phyloP scores from a whole-genome alignment of 1,139 yeast genomes.

The Magnusiomyces ingens region DNA sequence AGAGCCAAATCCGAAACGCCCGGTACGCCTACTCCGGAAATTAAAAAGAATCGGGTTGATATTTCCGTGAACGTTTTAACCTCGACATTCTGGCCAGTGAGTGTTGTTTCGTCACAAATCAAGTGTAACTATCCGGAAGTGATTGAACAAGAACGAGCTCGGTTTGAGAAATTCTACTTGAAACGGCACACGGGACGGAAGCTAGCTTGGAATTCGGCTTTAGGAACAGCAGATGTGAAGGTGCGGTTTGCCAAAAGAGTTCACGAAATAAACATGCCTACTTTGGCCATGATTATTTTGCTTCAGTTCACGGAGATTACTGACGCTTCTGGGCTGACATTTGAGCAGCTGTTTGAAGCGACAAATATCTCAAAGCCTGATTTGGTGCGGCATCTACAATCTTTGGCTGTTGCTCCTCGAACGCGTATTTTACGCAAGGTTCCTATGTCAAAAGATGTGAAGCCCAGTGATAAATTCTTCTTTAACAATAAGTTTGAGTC shows the following conservation, averaged over 20 bases:
- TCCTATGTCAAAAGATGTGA: conserved; percentile 69
- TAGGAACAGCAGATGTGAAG: conserved; percentile 67
- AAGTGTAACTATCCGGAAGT: conserved; percentile 50
- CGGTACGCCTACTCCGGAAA: neutral
- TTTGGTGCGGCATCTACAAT: conserved; percentile 68
- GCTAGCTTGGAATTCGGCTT: conserved; percentile 73
- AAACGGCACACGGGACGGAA: conserved; percentile 67
- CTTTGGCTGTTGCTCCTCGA: conserved; percentile 79
- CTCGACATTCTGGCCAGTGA: conserved; percentile 54
- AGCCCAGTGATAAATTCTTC: conserved; percentile 54
- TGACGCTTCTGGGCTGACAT: conserved; percentile 47
- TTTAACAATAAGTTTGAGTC: conserved; percentile 69
- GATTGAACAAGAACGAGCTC: conserved; percentile 37
- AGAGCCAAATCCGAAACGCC: conserved; percentile 14
- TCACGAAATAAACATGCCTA: conserved; percentile 75
- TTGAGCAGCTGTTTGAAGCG: conserved; percentile 52
- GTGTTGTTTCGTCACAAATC: conserved; percentile 46
- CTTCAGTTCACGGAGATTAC: conserved; percentile 58
- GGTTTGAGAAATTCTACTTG: conserved; percentile 47
- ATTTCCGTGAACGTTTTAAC: conserved; percentile 52
- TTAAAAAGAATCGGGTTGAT: conserved; percentile 27
- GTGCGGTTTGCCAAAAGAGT: conserved; percentile 48
- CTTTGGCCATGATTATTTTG: conserved; percentile 73
- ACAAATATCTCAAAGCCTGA: conserved; percentile 73
- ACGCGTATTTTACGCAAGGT: conserved; percentile 63